Base-by-base conservation (phyloP, 2,329 filamentous ascomycete species). In the Acarospora socialis region DNA sequence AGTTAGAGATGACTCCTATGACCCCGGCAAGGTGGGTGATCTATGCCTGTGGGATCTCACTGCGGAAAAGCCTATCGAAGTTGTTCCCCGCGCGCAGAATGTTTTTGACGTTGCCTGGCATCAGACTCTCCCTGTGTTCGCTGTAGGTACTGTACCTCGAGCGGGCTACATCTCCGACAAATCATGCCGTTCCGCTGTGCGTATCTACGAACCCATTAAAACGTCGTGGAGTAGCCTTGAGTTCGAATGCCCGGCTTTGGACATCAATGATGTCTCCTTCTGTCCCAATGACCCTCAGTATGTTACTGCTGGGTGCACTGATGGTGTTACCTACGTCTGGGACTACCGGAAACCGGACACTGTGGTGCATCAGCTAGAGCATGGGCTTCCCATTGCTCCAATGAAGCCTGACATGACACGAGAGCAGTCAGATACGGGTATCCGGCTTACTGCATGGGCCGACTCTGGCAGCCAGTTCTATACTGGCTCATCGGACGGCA, bases 71-170 rank as follows among this genome's bases (percentile, higher is more conserved):
- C 37, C 43, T 15, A 40, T 66, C 1, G 42, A 51, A n/a, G 46
- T 72, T 1, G 48, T 51, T 7, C 61, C 61, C 2, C 57, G 59
- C 10, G 60, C 61, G 1, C 62, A 63, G 21, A 69, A 68, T 36
- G 60, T 74, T 1, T 74, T 73, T 42, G 70, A 75, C 40, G 52
- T 68, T 2, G 57, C 65, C 1, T 77, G 70, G 62, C 69, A 72
- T 42, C 61, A 65, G 0, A 51, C 40, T 5, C 46, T 62, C 4
- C 52, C 54, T 4, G 45, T 57, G 3, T 73, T 76, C 43, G 68
- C 63, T 7, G 64, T 66, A 2, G 72, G 64, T 2, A 65, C 60
- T 34, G 59, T 63, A 7, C 56, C 60, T 6, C 43, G 34, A 14
- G 24, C 21, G n/a, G n/a, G n/a, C 40, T 12, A 51, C 52, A 18